These are phyloP conservation scores for Termitomyces sp. DNA, from an alignment of 768 basidiomycete species.

Conservation along the genomic window DNA sequence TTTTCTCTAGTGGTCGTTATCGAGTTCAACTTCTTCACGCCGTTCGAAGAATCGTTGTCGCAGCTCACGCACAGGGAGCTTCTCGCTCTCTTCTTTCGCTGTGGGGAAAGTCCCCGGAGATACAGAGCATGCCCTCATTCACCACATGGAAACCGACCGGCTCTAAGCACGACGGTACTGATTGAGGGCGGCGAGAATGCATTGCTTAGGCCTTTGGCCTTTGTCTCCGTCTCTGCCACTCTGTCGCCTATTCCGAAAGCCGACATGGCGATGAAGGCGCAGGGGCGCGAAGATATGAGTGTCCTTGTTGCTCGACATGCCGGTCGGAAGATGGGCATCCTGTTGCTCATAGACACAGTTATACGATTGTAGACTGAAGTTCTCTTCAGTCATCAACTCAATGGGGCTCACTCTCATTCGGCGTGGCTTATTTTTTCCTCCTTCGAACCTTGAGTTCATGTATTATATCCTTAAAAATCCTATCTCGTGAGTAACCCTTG, in stretches of 20 bases:
- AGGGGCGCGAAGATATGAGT: conserved; percentile 77
- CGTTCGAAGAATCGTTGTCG: conserved; percentile 82
- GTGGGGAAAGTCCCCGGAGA: conserved; percentile 96
- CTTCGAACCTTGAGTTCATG: conserved; percentile 46
- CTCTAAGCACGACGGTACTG: conserved; percentile 65
- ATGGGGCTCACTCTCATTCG: conserved; percentile 90
- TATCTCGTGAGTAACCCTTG: background rate
- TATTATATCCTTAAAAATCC: background rate
- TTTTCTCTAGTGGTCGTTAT: conserved; percentile 9
- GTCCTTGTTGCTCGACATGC: conserved; percentile 41
- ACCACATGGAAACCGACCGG: conserved; percentile 65
- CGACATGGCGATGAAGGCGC: conserved; percentile 35
- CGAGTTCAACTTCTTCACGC: conserved; percentile 26
- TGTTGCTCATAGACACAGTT: conserved; percentile 87
- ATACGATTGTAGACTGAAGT: conserved; percentile 65
- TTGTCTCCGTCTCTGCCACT: conserved; percentile 50
- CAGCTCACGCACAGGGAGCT: conserved; percentile 72
- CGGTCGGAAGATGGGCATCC: conserved; percentile 31
- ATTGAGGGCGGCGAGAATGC: conserved; percentile 48
- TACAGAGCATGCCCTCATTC: conserved; percentile 61
- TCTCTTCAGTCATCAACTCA: conserved; percentile 58
- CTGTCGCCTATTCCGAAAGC: conserved; percentile 42
- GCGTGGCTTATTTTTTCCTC: conserved; percentile 56
- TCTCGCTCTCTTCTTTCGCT: conserved; percentile 47
- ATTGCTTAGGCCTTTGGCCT: conserved; percentile 26